Conservation (phyloP, 2,329 filamentous ascomycete genomes). For the Cladosporium sp. region DNA sequence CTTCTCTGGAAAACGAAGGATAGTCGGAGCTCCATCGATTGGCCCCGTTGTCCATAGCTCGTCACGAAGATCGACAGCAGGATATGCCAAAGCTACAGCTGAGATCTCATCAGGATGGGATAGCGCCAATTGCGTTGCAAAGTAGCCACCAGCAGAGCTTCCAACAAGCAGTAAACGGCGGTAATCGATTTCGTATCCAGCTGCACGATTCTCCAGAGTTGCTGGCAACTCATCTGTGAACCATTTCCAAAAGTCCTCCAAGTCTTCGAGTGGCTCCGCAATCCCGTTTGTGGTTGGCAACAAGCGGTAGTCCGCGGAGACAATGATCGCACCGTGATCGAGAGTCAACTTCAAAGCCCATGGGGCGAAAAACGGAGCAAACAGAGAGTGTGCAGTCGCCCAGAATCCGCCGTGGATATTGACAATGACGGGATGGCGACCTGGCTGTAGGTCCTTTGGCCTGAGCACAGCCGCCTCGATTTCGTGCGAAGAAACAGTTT, state of each 20-base stretch:
- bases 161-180: not conserved
- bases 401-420: slow-evolving; percentile 8
- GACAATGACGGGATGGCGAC: not conserved
- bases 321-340: slow-evolving; percentile 7
- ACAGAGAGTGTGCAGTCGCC: slow-evolving; percentile 6
- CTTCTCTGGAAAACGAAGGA: slow-evolving; percentile 1
- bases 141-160: slow-evolving; percentile 7
- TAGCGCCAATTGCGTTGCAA: not conserved
- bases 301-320: slow-evolving; percentile 6
- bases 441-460: not conserved
- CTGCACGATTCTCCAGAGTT: not conserved
- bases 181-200: not conserved
- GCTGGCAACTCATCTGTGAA: not conserved
- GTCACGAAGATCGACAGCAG: slow-evolving; percentile 1
- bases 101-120: slow-evolving; percentile 7
- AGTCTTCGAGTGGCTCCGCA: slow-evolving; percentile 8
- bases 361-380: slow-evolving; percentile 9
- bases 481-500: not conserved
- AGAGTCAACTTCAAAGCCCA: slow-evolving; percentile 6
- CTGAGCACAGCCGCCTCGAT: slow-evolving; percentile 7
- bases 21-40: not conserved
- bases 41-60: not conserved
- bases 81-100: not conserved
- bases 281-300: slow-evolving; percentile 7
- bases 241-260: slow-evolving; percentile 10